Evolutionary conservation across 257 asterid genomes (phyloP), one percentile per base, ranked within the genome.

Genomic region (Anisodus acutangulus): DNA sequence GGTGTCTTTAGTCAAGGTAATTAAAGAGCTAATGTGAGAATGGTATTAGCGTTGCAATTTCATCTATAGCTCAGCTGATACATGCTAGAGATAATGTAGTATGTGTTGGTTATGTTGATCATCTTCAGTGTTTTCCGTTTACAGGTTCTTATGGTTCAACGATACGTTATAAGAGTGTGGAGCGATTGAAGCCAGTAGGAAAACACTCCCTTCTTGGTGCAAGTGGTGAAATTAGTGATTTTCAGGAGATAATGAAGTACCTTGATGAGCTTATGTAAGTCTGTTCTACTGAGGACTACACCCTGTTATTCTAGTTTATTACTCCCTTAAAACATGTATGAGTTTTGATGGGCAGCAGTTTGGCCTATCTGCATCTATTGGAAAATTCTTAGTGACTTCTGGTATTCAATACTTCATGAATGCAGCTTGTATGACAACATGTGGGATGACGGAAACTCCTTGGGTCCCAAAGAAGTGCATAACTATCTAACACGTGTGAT

Each of bases 361-460:
- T 45, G 53, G n/a, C 13, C 66, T 54, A 74, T 58, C 2, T 76
- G 22, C 2, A 39, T 49, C 16, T 64, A 12, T 45, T 81, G 69
- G 54, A 82, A 62, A n/a, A 41, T 15, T 79, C 51, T 72, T 66
- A 85, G 83, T 76, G 47, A 79, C 54, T 39, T 81, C 15, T 66
- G 6, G 57, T 57, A 55, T 58, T 62, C 9, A 79, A 35, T 81
- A 16, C 66, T 89, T 84, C 83, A 54, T 86, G 35, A 53, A 49
- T 91, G 90, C 87, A 96, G 99, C 88, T 88, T 96, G 83, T 69
- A 87, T 64, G 99, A 96, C 88, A 92, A 90, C 90, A 94, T 94
- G 98, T 96, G 99, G 99, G 99, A 96, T 80, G 98, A 96, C 82
- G 99, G 97, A 5, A 96, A 94, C 90, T 96, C 98, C 55, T 89